Evolutionary conservation across 2,329 filamentous ascomycete genomes (phyloP), one percentile per base, ranked within the genome.

Genomic region (Tolypocladium paradoxum): DNA sequence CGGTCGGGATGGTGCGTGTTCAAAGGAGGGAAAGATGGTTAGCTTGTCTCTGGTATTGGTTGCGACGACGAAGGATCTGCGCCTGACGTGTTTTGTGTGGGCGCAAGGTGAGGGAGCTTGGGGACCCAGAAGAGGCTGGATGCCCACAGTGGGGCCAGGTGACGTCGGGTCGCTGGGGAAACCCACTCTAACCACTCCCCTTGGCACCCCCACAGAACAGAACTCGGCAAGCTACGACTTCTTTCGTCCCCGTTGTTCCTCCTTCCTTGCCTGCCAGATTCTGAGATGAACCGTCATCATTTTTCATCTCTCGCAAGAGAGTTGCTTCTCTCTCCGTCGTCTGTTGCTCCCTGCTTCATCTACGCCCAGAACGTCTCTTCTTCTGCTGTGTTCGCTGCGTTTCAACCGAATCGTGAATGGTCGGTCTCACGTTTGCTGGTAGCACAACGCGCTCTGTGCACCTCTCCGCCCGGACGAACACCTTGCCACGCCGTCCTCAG

Each of bases 81-180:
- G 18, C 43, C 27, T n/a, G 43, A 8, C 43, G 27, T n/a, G 43
- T 12, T 46, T 46, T 31, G 27, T 31, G 22, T 45, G 24, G 38
- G 43, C 43, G 38, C 38, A 43, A 43, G 12, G 11, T 1, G 40
- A 27, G 22, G 47, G 47, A 36, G 48, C 48, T 37, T 12, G 11
- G 20, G 20, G 37, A n/a, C 48, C 37, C 24, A 38, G 34, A 35
- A n/a, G 34, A 24, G 34, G 20, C 48, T 12, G 33, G 22, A 16
- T 29, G 38, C 27, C 22, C 49, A 46, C 49, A 47, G 53, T 53
- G 53, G 53, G 33, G 48, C 38, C 47, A 45, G 40, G 53, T 56
- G 55, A 56, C 55, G 55, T 56, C 55, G 55, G 24, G 43, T 47
- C 43, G 43, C 55, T 51, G 37, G 53, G 55, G 53, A 50, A 56